Conservation (phyloP, 1,284 basidiomycete species). For the Naganishia sp. region DNA sequence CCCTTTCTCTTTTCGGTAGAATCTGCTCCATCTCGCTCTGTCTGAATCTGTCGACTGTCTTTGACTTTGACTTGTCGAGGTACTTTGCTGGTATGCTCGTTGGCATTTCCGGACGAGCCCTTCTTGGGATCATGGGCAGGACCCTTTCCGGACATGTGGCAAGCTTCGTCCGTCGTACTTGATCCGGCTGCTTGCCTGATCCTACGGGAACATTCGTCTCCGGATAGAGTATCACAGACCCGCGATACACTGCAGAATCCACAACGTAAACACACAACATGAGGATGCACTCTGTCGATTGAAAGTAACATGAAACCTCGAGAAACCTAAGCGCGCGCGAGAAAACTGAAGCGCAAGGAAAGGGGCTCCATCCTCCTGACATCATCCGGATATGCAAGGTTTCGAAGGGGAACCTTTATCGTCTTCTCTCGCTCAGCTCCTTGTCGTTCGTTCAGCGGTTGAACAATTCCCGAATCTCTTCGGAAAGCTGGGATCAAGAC, state of each 20-base stretch:
- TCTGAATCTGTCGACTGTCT: constrained; percentile 21
- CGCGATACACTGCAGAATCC: neutral
- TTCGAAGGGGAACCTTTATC: neutral
- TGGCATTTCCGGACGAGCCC: neutral
- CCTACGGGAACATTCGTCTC: too few relatives aligned
- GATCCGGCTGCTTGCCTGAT: neutral
- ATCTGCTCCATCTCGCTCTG: neutral
- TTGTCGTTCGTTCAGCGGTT: too few relatives aligned
- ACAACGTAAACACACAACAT: constrained; percentile 25
- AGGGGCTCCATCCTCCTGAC: constrained; percentile 5
- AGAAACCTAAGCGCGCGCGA: constrained; percentile 5
- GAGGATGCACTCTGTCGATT: neutral
- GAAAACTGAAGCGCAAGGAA: constrained; percentile 5
- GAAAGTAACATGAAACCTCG: neutral
- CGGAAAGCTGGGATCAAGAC: too few relatives aligned
- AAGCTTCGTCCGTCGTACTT: too few relatives aligned
- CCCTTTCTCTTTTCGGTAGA: neutral
- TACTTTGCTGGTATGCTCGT: neutral
- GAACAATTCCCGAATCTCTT: too few relatives aligned
- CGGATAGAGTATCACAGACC: too few relatives aligned
- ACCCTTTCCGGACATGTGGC: constrained; percentile 5
- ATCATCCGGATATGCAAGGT: neutral
- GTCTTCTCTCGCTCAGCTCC: too few relatives aligned
- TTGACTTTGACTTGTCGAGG: constrained; percentile 25
- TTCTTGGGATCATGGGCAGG: constrained; percentile 5